phyloP scores from a whole-genome alignment of 441 rosid species.

The Populus tomentosa region DNA sequence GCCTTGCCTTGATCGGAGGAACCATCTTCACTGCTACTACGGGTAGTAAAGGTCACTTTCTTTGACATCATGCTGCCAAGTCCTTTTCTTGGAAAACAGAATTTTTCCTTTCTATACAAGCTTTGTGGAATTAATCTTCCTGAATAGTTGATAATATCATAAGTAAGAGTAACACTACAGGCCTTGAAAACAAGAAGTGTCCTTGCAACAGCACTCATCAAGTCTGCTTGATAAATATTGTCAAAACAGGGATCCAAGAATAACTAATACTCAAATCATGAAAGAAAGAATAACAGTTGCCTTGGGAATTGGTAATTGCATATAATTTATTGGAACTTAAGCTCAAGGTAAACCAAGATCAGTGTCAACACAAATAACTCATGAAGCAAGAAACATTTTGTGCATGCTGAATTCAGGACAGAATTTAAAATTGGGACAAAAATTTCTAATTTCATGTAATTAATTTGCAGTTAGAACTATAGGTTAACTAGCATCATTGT shows the following conservation, averaged over 20 bases:
- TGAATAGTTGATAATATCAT: slow-evolving; percentile 15
- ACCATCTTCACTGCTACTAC: slow-evolving; percentile 29
- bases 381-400: background rate
- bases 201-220: background rate
- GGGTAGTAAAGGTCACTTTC: slow-evolving; percentile 23
- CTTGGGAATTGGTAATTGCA: background rate
- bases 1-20: slow-evolving; percentile 46
- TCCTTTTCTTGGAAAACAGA: slow-evolving; percentile 14
- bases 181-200: background rate
- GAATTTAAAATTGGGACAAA: background rate
- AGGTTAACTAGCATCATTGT: background rate
- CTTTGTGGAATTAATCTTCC: slow-evolving; percentile 26
- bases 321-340: background rate
- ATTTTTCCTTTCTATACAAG: slow-evolving; percentile 11
- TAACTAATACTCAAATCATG: background rate
- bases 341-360: background rate
- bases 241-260: background rate
- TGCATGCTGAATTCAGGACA: background rate
- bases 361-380: background rate
- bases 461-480: background rate
- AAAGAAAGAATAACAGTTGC: background rate
- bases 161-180: background rate
- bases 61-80: slow-evolving; percentile 19
- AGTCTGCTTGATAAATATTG: background rate
- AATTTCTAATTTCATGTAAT: background rate